These are phyloP conservation scores for Pleurotus tuber-regium DNA, from an alignment of 768 basidiomycete genomes.

Conservation along the genomic window DNA sequence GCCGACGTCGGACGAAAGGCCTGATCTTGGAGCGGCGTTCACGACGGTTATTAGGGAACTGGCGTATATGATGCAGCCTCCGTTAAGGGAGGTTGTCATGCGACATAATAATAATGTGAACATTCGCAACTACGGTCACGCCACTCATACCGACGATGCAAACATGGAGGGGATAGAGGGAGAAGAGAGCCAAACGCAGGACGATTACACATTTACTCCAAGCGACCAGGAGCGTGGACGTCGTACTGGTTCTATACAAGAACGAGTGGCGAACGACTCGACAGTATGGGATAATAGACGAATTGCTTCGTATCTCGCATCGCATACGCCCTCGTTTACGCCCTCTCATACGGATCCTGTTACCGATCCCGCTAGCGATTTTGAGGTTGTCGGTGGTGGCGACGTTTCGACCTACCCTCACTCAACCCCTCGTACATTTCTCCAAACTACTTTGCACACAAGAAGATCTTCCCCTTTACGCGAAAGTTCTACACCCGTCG, in stretches of 20 bases:
- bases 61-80: slow-evolving; percentile 18
- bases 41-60: slow-evolving; percentile 66
- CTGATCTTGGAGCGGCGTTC: slow-evolving; percentile 69
- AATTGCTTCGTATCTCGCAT: slow-evolving; percentile 53
- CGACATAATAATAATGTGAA: too few relatives aligned
- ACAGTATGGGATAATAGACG: slow-evolving; percentile 65
- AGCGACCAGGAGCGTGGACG: slow-evolving; percentile 13
- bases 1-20: slow-evolving; percentile 60
- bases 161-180: neutral
- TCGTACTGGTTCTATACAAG: slow-evolving; percentile 5
- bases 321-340: slow-evolving; percentile 20
- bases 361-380: slow-evolving; percentile 5
- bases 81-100: slow-evolving; percentile 6
- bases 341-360: slow-evolving; percentile 9
- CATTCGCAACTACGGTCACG: too few relatives aligned
- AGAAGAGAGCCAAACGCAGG: neutral
- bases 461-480: slow-evolving; percentile 1
- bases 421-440: slow-evolving; percentile 13
- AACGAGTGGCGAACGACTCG: slow-evolving; percentile 33
- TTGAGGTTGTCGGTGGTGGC: too few relatives aligned
- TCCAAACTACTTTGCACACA: neutral
- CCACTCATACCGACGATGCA: neutral
- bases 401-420: slow-evolving; percentile 12
- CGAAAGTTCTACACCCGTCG: neutral
- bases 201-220: slow-evolving; percentile 13